These are phyloP conservation scores for Mortierella sp. DNA, from an alignment of 371 early-diverging fungal genomes.

Conservation along the genomic window DNA sequence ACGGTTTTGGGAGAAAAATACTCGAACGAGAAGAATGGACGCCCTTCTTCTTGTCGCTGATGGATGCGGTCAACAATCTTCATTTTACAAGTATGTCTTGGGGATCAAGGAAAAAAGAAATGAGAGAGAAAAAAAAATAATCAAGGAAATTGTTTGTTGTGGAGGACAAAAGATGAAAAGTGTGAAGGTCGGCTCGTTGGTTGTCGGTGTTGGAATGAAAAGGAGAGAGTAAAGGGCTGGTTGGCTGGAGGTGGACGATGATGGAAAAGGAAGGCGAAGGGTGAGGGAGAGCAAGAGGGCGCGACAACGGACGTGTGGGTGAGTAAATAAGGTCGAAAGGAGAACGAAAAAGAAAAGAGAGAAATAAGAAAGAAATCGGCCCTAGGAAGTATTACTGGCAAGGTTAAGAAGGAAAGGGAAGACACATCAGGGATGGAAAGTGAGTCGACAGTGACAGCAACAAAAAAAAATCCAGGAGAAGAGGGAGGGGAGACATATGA, in stretches of 20 bases:
- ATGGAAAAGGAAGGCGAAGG: too few relatives aligned
- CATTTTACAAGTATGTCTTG: constrained; percentile 56
- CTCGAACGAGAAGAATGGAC: constrained; percentile 90
- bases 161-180: too few relatives aligned
- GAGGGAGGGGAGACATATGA: too few relatives aligned
- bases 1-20: constrained; percentile 97
- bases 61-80: constrained; percentile 81
- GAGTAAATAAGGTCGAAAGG: neutral
- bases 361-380: neutral
- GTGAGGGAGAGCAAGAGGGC: neutral
- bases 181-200: too few relatives aligned
- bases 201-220: too few relatives aligned
- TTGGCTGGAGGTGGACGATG: neutral
- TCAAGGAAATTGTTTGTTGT: neutral
- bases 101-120: neutral
- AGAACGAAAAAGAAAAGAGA: neutral
- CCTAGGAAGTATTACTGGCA: neutral
- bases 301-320: too few relatives aligned
- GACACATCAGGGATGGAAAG: neutral
- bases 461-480: too few relatives aligned
- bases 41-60: constrained; percentile 73
- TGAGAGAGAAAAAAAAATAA: neutral
- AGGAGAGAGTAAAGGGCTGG: too few relatives aligned
- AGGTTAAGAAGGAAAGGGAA: too few relatives aligned
- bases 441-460: constrained; percentile 3